Percentiles rank a stretch among this genome's conserved stretches.
phyloP scores from a whole-genome alignment of 108 stramenopile species.

The Craspedostauros australis region DNA sequence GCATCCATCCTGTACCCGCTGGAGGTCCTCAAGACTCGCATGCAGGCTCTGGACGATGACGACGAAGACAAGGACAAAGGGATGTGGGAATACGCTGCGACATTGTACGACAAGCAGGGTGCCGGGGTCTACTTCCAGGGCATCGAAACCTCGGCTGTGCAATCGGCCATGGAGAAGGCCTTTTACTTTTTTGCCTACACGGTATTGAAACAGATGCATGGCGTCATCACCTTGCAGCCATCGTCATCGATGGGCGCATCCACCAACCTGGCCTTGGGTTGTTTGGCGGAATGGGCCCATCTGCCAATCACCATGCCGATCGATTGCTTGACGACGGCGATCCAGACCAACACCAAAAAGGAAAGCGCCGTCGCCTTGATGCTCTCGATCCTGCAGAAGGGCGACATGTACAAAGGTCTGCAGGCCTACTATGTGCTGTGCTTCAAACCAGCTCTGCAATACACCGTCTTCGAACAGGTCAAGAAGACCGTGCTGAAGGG shows the following conservation, averaged over 20 bases:
- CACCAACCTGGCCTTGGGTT: conserved; percentile 21
- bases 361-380: conserved; percentile 42
- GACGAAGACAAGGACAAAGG: conserved; percentile 10
- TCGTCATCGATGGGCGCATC: conserved; percentile 4
- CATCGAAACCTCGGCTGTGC: conserved; percentile 54
- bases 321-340: conserved; percentile 72
- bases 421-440: conserved; percentile 84
- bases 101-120: conserved; percentile 55
- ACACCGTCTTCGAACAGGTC: conserved; percentile 88
- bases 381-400: conserved; percentile 46
- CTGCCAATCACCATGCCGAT: conserved; percentile 86
- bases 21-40: conserved; percentile 79
- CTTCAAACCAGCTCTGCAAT: conserved; percentile 91
- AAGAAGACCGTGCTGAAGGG: conserved; percentile 39
- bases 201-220: conserved; percentile 51
- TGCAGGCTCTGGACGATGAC: conserved; percentile 59
- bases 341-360: conserved; percentile 49
- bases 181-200: conserved; percentile 89
- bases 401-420: conserved; percentile 84
- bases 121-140: conserved; percentile 54
- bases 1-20: conserved; percentile 69
- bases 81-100: conserved; percentile 52
- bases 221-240: not conserved
- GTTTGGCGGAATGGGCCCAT: conserved; percentile 81
- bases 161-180: conserved; percentile 82